A percentile compares a stretch with the other conserved stretches of the same genome.
Evolutionary conservation across 2,329 filamentous ascomycete species (phyloP).

Genomic region (Fusarium xylarioides): DNA sequence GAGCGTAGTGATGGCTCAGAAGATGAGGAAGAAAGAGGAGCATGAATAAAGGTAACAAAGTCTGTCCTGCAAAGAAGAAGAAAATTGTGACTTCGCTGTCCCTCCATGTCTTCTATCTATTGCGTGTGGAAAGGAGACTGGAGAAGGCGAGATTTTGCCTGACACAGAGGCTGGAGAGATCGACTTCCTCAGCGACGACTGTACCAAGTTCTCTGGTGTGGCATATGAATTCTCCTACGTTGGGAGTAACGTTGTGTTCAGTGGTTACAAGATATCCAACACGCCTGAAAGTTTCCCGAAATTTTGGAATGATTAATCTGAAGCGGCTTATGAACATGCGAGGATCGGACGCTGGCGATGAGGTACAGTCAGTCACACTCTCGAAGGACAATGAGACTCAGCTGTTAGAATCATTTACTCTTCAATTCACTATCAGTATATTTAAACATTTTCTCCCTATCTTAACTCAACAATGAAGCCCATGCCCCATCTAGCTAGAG

Average conservation of each 20-base stretch:
- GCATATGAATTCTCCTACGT: neutral
- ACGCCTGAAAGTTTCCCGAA: neutral
- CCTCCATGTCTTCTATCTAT: neutral
- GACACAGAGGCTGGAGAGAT: neutral
- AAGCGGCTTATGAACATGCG: neutral
- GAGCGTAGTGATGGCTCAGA: neutral
- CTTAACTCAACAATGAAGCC: fast-evolving
- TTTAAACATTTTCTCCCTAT: neutral
- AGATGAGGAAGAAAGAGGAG: neutral
- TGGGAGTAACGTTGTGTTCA: fast-evolving
- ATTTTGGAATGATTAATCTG: too few relatives aligned
- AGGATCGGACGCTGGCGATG: fast-evolving
- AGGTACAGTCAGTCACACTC: fast-evolving
- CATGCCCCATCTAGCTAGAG: neutral
- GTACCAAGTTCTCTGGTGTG: neutral
- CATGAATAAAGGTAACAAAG: neutral
- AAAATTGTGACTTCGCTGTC: fast-evolving
- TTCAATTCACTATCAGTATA: neutral
- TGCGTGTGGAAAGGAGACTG: neutral
- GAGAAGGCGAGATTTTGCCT: neutral
- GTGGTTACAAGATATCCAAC: fast-evolving
- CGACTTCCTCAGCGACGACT: neutral
- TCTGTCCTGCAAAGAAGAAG: neutral
- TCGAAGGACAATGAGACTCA: fast-evolving
- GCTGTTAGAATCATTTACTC: neutral